Conservation (phyloP, 768 basidiomycete genomes). For the Hydnum rufescens region DNA sequence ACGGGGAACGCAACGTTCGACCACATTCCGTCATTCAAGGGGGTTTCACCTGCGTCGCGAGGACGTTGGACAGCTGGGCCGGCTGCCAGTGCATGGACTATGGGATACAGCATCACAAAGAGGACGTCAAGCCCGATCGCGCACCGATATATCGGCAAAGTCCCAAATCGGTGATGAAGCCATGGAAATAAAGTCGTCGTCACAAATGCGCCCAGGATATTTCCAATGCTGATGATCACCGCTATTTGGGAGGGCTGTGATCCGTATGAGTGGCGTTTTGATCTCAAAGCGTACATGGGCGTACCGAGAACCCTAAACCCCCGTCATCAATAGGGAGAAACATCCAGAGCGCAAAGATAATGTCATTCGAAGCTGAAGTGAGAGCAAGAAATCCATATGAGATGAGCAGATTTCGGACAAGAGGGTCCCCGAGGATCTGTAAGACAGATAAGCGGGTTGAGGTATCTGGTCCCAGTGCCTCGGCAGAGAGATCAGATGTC, state of each 20-base stretch:
- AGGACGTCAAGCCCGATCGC: background rate
- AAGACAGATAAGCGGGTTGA: background rate
- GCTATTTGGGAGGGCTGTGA: background rate
- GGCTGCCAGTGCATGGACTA: background rate
- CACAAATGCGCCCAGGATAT: background rate
- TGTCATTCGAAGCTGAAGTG: constrained; percentile 8
- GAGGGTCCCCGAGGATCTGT: constrained; percentile 8
- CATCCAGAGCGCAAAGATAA: constrained; percentile 10
- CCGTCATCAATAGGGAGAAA: constrained; percentile 8
- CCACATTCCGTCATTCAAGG: too few species aligned
- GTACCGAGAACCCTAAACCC: constrained; percentile 10
- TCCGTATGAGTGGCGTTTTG: background rate
- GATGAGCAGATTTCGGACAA: constrained; percentile 5
- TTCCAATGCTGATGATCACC: background rate
- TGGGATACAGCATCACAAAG: background rate
- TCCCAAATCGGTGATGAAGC: background rate
- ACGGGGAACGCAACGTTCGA: background rate
- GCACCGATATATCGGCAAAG: background rate
- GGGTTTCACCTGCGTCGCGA: background rate
- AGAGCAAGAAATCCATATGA: constrained; percentile 9
- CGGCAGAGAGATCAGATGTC: background rate
- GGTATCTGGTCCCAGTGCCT: background rate
- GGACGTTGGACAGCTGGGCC: background rate
- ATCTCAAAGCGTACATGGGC: background rate
- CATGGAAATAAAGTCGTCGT: background rate